phyloP scores from a whole-genome alignment of 768 basidiomycete species.

The Mycena alexandri region DNA sequence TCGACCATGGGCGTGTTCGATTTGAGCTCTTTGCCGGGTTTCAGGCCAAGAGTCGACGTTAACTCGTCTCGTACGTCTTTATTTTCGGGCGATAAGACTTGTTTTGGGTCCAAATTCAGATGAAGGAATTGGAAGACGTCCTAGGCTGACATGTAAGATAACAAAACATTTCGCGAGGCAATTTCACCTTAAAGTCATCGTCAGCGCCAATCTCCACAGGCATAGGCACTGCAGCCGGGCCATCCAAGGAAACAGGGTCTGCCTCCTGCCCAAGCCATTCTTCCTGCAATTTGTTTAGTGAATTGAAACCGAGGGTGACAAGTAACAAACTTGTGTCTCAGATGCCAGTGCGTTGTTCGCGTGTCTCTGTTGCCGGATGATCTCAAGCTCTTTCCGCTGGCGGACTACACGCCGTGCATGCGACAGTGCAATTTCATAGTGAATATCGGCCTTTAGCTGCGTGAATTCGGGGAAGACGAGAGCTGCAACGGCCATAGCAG shows the following conservation, averaged over 20 bases:
- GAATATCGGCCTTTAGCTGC: constrained; percentile 26
- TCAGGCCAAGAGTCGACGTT: constrained; percentile 21
- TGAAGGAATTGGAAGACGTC: constrained; percentile 34
- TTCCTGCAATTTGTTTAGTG: constrained; percentile 6
- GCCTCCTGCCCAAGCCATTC: constrained; percentile 27
- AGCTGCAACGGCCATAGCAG: constrained; percentile 13
- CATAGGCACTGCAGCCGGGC: constrained; percentile 30
- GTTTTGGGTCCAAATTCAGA: constrained; percentile 32
- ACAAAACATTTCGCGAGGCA: background rate
- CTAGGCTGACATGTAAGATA: constrained; percentile 1
- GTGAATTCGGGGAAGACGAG: constrained; percentile 28
- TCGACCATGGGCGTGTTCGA: constrained; percentile 36
- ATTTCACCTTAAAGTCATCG: constrained; percentile 25
- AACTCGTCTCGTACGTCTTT: constrained; percentile 24
- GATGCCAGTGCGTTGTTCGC: constrained; percentile 6
- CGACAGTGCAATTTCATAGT: constrained; percentile 27
- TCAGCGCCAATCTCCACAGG: constrained; percentile 34
- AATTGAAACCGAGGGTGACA: background rate
- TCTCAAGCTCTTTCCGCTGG: constrained; percentile 26
- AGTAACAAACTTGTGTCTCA: constrained; percentile 23
- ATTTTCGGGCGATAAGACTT: constrained; percentile 19
- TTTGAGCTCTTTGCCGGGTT: constrained; percentile 27
- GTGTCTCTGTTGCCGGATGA: background rate
- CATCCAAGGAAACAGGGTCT: constrained; percentile 36
- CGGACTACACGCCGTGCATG: constrained; percentile 25